phyloP scores from a whole-genome alignment of 2,329 filamentous ascomycete genomes.

The Cercospora sojina region DNA sequence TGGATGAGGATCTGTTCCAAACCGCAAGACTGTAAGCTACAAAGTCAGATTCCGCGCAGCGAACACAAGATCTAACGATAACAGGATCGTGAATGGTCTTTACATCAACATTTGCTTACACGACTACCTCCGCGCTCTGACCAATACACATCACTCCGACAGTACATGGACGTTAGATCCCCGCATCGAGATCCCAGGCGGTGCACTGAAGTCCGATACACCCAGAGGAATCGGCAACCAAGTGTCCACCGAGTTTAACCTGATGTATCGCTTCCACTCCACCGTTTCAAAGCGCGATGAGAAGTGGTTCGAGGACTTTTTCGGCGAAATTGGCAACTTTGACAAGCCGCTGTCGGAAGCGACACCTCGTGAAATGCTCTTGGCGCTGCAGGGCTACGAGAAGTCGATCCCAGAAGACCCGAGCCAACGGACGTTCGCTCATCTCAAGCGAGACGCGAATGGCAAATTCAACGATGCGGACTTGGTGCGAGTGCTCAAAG shows the following conservation, averaged over 20 bases:
- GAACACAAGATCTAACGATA: not conserved
- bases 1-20: slow-evolving; percentile 67
- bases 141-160: slow-evolving; percentile 69
- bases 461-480: slow-evolving; percentile 57
- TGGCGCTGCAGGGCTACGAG: slow-evolving; percentile 29
- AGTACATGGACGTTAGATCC: slow-evolving; percentile 82
- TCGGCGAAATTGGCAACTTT: not conserved
- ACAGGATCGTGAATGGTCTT: slow-evolving; percentile 64
- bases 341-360: slow-evolving; percentile 16
- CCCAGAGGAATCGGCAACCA: slow-evolving; percentile 56
- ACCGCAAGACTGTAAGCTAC: slow-evolving; percentile 60
- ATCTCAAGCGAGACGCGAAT: slow-evolving; percentile 35
- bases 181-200: slow-evolving; percentile 52
- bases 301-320: slow-evolving; percentile 42
- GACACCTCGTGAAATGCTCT: slow-evolving; percentile 30
- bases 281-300: slow-evolving; percentile 44
- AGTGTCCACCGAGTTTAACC: slow-evolving; percentile 51
- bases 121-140: slow-evolving; percentile 76
- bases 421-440: slow-evolving; percentile 48
- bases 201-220: slow-evolving; percentile 59
- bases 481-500: slow-evolving; percentile 54
- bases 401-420: slow-evolving; percentile 29
- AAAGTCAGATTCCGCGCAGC: not conserved
- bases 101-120: slow-evolving; percentile 77
- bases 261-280: slow-evolving; percentile 51